phyloP scores from a whole-genome alignment of 441 rosid species.

The Dalechampia spathulata region DNA sequence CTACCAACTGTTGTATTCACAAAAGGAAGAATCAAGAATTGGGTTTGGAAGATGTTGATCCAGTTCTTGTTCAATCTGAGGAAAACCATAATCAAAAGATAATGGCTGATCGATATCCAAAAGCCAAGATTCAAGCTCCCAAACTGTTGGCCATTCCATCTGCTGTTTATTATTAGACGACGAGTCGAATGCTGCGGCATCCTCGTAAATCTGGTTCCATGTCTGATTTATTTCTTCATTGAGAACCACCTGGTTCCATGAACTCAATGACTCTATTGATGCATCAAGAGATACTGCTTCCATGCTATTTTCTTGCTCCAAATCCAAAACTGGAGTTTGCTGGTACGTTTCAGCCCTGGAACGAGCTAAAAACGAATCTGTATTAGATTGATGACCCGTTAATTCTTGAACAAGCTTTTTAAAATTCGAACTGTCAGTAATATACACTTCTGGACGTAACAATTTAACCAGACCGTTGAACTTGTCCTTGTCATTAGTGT shows the following conservation, averaged over 20 bases:
- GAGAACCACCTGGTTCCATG: not conserved
- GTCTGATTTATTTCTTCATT: slow-evolving; percentile 2
- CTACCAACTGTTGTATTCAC: not conserved
- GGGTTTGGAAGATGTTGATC: not conserved
- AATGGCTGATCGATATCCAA: slow-evolving; percentile 5
- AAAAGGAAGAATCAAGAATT: not conserved
- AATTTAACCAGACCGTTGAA: not conserved
- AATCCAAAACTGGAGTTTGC: not conserved
- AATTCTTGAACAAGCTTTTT: slow-evolving; percentile 17
- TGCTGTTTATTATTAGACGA: not conserved
- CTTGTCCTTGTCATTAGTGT: not conserved
- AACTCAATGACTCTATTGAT: not conserved
- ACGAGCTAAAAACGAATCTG: not conserved
- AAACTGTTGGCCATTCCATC: not conserved
- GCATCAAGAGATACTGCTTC: not conserved
- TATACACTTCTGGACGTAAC: slow-evolving; percentile 12
- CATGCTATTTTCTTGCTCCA: not conserved
- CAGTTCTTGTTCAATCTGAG: too few species aligned
- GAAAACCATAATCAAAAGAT: too few species aligned
- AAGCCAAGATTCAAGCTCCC: slow-evolving; percentile 7
- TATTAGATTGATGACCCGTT: slow-evolving; percentile 2
- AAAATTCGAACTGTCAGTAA: slow-evolving; percentile 12
- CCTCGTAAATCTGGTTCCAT: slow-evolving; percentile 4
- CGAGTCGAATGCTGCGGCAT: slow-evolving; percentile 3
- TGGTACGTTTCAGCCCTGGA: not conserved